phyloP scores from a whole-genome alignment of 176 grass and related monocot genomes.

The Triticum urartu region DNA sequence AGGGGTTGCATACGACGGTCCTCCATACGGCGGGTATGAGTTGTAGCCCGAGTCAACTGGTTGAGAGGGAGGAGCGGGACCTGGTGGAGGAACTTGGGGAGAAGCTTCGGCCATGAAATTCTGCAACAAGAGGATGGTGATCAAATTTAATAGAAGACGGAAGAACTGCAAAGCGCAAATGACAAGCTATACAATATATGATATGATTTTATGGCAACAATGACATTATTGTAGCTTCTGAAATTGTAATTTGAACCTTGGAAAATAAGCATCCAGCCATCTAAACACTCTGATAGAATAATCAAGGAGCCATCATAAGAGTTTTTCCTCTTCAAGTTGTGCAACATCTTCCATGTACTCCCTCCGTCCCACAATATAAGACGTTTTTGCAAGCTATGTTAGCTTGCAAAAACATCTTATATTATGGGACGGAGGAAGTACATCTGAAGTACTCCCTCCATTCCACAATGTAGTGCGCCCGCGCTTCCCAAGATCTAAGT shows the following conservation, averaged over 20 bases:
- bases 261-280: not conserved
- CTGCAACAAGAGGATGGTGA: constrained; percentile 37
- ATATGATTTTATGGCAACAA: not conserved
- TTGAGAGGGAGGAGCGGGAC: constrained; percentile 28
- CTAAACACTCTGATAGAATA: too few relatives aligned
- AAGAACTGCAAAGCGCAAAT: not conserved
- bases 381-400: too few relatives aligned
- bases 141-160: not conserved
- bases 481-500: too few relatives aligned
- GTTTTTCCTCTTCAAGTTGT: too few relatives aligned
- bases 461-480: too few relatives aligned
- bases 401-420: too few relatives aligned
- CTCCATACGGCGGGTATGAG: constrained; percentile 67
- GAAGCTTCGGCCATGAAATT: constrained; percentile 97
- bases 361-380: too few relatives aligned
- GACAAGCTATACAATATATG: not conserved
- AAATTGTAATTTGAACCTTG: not conserved
- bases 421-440: too few relatives aligned
- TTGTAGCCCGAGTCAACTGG: constrained; percentile 56
- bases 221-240: not conserved
- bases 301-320: too few relatives aligned
- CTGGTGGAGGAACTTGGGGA: constrained; percentile 44
- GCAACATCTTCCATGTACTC: too few relatives aligned
- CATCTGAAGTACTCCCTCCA: too few relatives aligned
- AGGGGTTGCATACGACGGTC: constrained; percentile 55